Conservation (phyloP, 1,284 basidiomycete genomes). For the Anthracocystis panici-leucophaei region DNA sequence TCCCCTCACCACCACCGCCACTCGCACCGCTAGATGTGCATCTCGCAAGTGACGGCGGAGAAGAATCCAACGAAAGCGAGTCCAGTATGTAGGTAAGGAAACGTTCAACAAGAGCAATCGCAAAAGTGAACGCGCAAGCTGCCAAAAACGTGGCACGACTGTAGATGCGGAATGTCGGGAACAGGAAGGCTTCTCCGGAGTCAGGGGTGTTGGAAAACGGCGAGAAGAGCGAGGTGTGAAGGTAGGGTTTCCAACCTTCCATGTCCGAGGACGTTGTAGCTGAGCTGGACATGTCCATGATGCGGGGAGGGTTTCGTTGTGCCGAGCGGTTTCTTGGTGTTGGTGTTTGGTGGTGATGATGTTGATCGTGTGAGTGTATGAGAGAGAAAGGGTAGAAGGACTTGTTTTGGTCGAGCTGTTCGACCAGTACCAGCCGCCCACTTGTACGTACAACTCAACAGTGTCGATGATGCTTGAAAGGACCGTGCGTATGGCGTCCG, state of each 20-base stretch:
- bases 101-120: constrained; percentile 20
- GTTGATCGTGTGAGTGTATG: too few relatives aligned
- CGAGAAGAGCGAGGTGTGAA: constrained; percentile 37
- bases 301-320: not conserved
- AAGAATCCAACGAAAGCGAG: not conserved
- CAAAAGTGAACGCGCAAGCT: constrained; percentile 19
- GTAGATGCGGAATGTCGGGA: constrained; percentile 34
- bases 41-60: not conserved
- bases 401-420: too few relatives aligned
- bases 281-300: constrained; percentile 26
- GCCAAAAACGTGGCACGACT: constrained; percentile 18
- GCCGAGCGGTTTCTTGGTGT: too few relatives aligned
- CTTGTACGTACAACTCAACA: too few relatives aligned
- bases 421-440: too few relatives aligned
- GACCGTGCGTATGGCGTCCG: too few relatives aligned
- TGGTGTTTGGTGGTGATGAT: too few relatives aligned
- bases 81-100: constrained; percentile 12
- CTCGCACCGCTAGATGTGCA: not conserved
- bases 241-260: constrained; percentile 41
- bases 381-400: too few relatives aligned
- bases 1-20: not conserved
- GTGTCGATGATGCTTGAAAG: too few relatives aligned
- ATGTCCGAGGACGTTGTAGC: constrained; percentile 7
- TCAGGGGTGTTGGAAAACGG: constrained; percentile 3
- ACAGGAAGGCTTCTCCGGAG: constrained; percentile 30